These are phyloP conservation scores for Mycena filopes DNA, from an alignment of 768 basidiomycete genomes.

Conservation along the genomic window DNA sequence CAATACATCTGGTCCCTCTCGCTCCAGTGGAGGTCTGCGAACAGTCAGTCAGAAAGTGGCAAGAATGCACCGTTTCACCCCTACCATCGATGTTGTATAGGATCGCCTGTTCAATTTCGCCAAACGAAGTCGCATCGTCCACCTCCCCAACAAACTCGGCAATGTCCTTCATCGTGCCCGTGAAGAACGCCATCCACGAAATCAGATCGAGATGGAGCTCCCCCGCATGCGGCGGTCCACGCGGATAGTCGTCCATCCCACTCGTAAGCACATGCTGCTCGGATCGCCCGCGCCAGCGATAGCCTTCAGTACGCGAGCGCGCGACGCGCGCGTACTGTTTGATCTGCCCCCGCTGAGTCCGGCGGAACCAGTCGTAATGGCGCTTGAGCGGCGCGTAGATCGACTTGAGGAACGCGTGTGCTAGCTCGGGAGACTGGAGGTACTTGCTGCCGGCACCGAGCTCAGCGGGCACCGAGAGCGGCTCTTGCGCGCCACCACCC, in stretches of 20 bases:
- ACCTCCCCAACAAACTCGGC: conserved; percentile 86
- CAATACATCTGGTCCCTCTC: conserved; percentile 93
- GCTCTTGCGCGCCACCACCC: conserved; percentile 62
- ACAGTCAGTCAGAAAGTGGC: background rate
- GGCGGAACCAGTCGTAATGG: conserved; percentile 97
- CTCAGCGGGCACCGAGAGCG: conserved; percentile 46
- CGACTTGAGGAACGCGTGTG: conserved; percentile 74
- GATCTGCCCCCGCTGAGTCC: conserved; percentile 93
- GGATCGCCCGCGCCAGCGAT: conserved; percentile 94
- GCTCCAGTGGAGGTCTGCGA: conserved; percentile 90
- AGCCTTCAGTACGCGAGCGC: conserved; percentile 89
- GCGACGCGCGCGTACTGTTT: conserved; percentile 88
- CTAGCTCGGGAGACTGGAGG: conserved; percentile 69
- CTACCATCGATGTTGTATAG: conserved; percentile 87
- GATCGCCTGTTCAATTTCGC: conserved; percentile 82
- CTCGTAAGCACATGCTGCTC: conserved; percentile 89
- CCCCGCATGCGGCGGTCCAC: conserved; percentile 88
- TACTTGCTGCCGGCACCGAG: conserved; percentile 52
- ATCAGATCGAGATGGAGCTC: conserved; percentile 95
- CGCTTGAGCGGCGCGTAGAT: conserved; percentile 88
- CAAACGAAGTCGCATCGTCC: conserved; percentile 85
- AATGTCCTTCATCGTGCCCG: conserved; percentile 91
- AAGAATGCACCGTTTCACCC: conserved; percentile 1
- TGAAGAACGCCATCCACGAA: conserved; percentile 97
- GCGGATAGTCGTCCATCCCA: conserved; percentile 97